A percentile compares a stretch with the other conserved stretches of the same genome.
Evolutionary conservation across 2,329 filamentous ascomycete species (phyloP).

Genomic region (Fulvia fulva): DNA sequence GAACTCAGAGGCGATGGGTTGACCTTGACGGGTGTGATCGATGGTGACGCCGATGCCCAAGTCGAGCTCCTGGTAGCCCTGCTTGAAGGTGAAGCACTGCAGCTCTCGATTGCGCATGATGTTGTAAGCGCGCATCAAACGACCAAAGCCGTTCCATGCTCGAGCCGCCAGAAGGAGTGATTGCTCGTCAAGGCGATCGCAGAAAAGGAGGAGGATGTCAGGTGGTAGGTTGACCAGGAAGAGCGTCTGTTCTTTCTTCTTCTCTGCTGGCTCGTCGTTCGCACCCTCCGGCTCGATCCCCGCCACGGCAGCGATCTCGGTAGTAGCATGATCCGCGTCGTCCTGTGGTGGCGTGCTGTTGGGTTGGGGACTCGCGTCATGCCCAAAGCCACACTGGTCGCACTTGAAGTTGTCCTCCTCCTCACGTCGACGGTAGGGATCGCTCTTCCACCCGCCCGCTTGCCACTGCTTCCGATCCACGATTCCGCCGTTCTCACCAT

Average conservation of each 20-base stretch:
- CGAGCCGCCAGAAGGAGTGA: slow-evolving; percentile 17
- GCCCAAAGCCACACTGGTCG: slow-evolving; percentile 12
- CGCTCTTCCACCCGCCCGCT: neutral
- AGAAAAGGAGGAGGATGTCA: slow-evolving; percentile 17
- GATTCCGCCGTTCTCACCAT: slow-evolving; percentile 14
- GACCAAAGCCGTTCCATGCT: slow-evolving; percentile 22
- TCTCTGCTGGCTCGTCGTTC: neutral
- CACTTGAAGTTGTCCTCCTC: slow-evolving; percentile 5
- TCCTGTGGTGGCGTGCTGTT: neutral
- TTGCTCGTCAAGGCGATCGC: slow-evolving; percentile 19
- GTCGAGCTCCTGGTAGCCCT: slow-evolving; percentile 16
- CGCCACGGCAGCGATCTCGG: neutral
- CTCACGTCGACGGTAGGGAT: neutral
- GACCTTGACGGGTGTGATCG: neutral
- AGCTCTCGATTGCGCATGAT: slow-evolving; percentile 22
- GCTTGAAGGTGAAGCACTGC: slow-evolving; percentile 25
- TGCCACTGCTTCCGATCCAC: slow-evolving; percentile 17
- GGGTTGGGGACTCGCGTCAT: neutral
- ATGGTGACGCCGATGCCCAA: slow-evolving; percentile 23
- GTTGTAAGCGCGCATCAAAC: slow-evolving; percentile 16
- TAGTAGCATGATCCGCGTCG: neutral
- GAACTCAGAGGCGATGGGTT: slow-evolving; percentile 21
- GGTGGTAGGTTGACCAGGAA: slow-evolving; percentile 13
- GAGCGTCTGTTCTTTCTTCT: neutral
- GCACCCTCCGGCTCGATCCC: neutral